Conservation (phyloP, 2,329 filamentous ascomycete species). For the Alternaria panax region DNA sequence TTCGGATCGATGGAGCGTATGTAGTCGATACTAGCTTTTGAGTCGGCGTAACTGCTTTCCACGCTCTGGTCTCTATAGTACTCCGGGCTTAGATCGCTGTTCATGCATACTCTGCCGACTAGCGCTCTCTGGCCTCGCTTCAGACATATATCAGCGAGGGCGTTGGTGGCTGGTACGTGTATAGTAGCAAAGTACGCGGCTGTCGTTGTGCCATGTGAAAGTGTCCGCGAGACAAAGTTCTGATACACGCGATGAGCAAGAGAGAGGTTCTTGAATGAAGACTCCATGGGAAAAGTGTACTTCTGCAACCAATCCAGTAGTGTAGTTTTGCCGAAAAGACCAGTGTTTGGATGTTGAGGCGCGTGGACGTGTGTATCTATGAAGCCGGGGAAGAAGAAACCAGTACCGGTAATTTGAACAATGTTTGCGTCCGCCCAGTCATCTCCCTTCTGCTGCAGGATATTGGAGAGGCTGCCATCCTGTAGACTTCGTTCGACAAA, state of each 20-base stretch:
- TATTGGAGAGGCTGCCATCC: neutral
- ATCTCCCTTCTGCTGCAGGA: neutral
- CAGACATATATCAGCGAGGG: conserved; percentile 86
- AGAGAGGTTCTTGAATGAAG: conserved; percentile 69
- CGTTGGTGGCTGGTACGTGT: conserved; percentile 86
- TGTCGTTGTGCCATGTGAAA: conserved; percentile 90
- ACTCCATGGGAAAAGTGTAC: conserved; percentile 94
- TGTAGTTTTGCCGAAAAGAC: conserved; percentile 92
- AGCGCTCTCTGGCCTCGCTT: conserved; percentile 84
- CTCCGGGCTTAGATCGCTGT: conserved; percentile 71
- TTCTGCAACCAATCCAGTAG: conserved; percentile 91
- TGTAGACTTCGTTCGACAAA: conserved; percentile 52
- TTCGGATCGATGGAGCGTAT: conserved; percentile 71
- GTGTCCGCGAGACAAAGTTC: conserved; percentile 78
- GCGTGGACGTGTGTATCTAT: conserved; percentile 96
- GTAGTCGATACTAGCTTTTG: conserved; percentile 60
- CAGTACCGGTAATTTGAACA: conserved; percentile 54
- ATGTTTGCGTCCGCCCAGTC: conserved; percentile 53
- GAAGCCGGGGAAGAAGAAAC: conserved; percentile 87
- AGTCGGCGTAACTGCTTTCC: conserved; percentile 64
- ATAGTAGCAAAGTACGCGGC: conserved; percentile 95
- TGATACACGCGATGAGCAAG: conserved; percentile 76
- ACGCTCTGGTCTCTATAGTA: conserved; percentile 80
- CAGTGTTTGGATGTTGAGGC: conserved; percentile 90
- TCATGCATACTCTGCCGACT: conserved; percentile 96